These are phyloP conservation scores for Pleurotus giganteus DNA, from an alignment of 768 basidiomycete genomes.

Conservation along the genomic window DNA sequence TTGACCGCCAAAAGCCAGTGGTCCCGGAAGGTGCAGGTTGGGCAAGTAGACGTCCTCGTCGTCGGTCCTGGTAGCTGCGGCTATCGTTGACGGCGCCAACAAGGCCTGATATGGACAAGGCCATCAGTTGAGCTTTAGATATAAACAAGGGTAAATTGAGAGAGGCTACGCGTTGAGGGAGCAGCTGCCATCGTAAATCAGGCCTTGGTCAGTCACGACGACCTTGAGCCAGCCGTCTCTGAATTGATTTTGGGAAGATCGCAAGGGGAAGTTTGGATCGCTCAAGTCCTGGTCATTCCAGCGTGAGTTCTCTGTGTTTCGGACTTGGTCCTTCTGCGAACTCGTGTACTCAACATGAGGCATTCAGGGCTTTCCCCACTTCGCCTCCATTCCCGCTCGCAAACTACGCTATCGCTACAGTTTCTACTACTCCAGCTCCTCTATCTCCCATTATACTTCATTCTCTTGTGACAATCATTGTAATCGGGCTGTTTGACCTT, in stretches of 20 bases:
- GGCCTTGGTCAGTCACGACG: slow-evolving; percentile 3
- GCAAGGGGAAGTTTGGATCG: neutral
- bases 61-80: neutral
- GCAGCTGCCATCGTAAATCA: neutral
- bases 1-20: no score
- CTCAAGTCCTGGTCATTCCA: neutral
- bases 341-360: slow-evolving; percentile 7
- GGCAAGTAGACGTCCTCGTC: neutral
- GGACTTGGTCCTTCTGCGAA: neutral
- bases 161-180: neutral
- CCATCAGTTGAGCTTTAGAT: slow-evolving; percentile 2
- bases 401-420: slow-evolving; percentile 2
- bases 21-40: no score
- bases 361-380: slow-evolving; percentile 3
- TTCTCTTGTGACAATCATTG: slow-evolving; percentile 4
- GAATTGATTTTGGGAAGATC: neutral
- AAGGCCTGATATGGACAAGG: neutral
- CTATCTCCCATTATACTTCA: slow-evolving; percentile 2
- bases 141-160: neutral
- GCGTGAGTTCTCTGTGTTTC: neutral
- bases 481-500: slow-evolving; percentile 4
- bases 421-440: neutral
- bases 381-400: slow-evolving; percentile 3
- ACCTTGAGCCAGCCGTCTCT: neutral
- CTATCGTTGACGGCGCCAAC: neutral